phyloP scores from a whole-genome alignment of 2,329 filamentous ascomycete genomes.

The Scleromitrula shiraiana region DNA sequence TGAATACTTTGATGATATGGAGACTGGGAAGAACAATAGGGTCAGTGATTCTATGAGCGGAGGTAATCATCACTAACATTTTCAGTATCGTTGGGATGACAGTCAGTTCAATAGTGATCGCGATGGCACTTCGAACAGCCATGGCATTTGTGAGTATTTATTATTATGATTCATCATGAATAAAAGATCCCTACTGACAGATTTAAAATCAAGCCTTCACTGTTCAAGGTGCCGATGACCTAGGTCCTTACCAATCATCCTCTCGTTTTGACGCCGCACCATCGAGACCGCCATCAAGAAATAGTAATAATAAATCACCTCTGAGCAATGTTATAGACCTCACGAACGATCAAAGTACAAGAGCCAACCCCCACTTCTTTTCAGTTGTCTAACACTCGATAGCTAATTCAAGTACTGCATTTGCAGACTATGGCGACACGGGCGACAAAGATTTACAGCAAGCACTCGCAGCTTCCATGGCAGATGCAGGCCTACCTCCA shows the following conservation, averaged over 20 bases:
- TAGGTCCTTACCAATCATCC: constrained; percentile 1
- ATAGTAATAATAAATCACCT: constrained; percentile 47
- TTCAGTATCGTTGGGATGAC: constrained; percentile 48
- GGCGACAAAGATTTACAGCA: constrained; percentile 48
- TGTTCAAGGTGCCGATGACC: constrained; percentile 11
- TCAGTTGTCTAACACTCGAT: neutral
- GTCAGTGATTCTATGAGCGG: constrained; percentile 21
- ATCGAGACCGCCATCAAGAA: constrained; percentile 55
- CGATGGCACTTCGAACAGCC: constrained; percentile 37
- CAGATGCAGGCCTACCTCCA: constrained; percentile 39
- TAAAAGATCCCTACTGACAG: neutral
- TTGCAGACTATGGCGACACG: constrained; percentile 16
- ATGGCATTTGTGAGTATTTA: constrained; percentile 37
- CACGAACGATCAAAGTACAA: constrained; percentile 31
- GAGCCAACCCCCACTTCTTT: neutral
- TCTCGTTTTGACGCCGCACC: constrained; percentile 11
- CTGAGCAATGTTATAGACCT: constrained; percentile 44
- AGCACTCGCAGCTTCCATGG: constrained; percentile 48
- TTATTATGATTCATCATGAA: neutral
- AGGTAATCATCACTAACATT: neutral
- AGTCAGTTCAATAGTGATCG: constrained; percentile 43
- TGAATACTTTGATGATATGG: constrained; percentile 44
- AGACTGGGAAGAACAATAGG: constrained; percentile 27
- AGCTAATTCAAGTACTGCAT: constrained; percentile 21
- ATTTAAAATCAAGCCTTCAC: constrained; percentile 1